A percentile compares a stretch with the other conserved stretches of the same genome.
Evolutionary conservation across 352 stramenopile genomes (phyloP).

Genomic region (Blastocystis sp.): DNA sequence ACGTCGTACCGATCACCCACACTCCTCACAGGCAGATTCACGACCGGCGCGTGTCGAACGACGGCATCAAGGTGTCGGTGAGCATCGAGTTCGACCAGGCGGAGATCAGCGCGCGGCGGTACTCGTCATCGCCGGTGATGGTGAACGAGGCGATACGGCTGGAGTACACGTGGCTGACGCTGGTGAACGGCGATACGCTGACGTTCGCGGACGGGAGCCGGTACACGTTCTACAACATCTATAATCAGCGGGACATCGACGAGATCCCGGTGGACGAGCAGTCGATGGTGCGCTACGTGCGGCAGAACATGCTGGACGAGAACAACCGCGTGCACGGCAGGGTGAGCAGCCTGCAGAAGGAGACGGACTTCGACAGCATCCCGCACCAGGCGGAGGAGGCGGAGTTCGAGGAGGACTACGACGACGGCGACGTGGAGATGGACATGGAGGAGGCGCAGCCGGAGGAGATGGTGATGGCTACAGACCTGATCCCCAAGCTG

Average conservation of each 20-base stretch:
- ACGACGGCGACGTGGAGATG: neutral
- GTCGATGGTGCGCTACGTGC: conserved; percentile 29
- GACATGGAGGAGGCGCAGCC: conserved; percentile 31
- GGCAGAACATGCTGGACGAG: conserved; percentile 59
- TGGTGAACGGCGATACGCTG: conserved; percentile 58
- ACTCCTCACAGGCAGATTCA: neutral
- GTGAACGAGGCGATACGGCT: conserved; percentile 46
- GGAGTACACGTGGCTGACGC: conserved; percentile 45
- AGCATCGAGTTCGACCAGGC: conserved; percentile 58
- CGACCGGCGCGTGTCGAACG: conserved; percentile 32
- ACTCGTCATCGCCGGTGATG: conserved; percentile 18
- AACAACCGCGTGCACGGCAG: conserved; percentile 12
- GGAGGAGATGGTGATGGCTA: neutral
- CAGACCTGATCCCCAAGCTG: neutral
- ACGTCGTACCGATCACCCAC: neutral
- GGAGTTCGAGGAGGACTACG: neutral
- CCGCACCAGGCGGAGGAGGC: neutral
- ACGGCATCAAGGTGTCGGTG: conserved; percentile 60
- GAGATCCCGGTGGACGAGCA: conserved; percentile 46
- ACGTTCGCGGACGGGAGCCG: conserved; percentile 54
- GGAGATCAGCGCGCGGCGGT: conserved; percentile 55
- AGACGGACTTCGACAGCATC: conserved; percentile 52
- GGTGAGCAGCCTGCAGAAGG: neutral
- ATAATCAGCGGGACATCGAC: conserved; percentile 54
- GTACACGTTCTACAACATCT: conserved; percentile 67